Evolutionary conservation across 129 eudicot genomes (phyloP), one percentile per base, ranked within the genome.

Genomic region (Saussurea involucrata): DNA sequence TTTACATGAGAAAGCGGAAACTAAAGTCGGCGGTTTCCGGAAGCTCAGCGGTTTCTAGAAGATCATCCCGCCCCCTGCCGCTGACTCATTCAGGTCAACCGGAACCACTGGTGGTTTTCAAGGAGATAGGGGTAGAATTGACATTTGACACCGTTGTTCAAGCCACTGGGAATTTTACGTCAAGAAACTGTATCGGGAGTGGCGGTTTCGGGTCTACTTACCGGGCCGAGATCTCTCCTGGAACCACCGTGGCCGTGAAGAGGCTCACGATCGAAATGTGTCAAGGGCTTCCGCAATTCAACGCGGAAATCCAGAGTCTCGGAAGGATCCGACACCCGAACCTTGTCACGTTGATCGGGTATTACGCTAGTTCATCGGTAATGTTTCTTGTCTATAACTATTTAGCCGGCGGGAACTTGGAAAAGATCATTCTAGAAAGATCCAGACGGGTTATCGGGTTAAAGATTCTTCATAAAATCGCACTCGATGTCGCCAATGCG

Each of bases 171-270:
- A 86, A 86, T 78, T 90, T 90, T 21, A 86, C 76, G 53, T 20
- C 83, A 11, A 57, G 83, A 72, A 69, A 86, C 76, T 86, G 96
- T 78, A 90, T 90, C 33, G 96, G 96, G 49, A 75, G 71, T 13
- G 96, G 96, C 18, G 96, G 96, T 13, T 90, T 90, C 60, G 96
- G 96, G 24, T 76, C 91, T 20, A 90, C 93, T 36, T 90, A 88
- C 78, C 79, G 78, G 34, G 96, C 96, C 2, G 89, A 84, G 55
- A 67, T 90, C 22, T 77, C 88, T 15, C 83, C 93, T 1, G 93
- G 91, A 22, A 69, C 24, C 44, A 84, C 63, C 24, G 83, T 90
- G 25, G 93, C 96, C 1, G 91, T 90, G n/a, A 90, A 90, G 73
- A 63, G 86, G 81, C 96, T 90, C 32, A 79, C 88, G 0, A 67